Evolutionary conservation across 345 rosid genomes (phyloP).

Genomic region (Bruguiera gymnorhiza): DNA sequence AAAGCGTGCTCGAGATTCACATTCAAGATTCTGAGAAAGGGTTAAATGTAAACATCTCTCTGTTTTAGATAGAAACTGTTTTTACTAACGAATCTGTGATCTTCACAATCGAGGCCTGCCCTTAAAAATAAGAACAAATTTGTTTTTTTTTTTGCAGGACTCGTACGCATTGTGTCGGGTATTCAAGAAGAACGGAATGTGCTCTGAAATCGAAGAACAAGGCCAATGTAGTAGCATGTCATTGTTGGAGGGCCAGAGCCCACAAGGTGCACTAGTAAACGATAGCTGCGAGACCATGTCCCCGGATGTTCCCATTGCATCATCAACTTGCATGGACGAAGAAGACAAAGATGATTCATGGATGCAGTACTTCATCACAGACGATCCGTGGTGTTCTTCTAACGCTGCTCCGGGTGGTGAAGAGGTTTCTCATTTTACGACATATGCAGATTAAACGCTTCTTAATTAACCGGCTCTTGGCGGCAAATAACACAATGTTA

Average conservation of each 20-base stretch:
- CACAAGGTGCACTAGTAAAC: conserved; percentile 15
- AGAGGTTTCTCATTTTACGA: conserved; percentile 9
- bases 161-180: conserved; percentile 90
- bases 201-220: conserved; percentile 63
- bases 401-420: conserved; percentile 19
- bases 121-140: background rate
- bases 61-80: background rate
- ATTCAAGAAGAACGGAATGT: conserved; percentile 86
- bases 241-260: conserved; percentile 46
- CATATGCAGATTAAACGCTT: background rate
- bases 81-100: background rate
- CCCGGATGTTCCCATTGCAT: conserved; percentile 57
- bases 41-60: too few relatives aligned
- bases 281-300: conserved; percentile 61
- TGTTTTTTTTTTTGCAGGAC: conserved; percentile 41
- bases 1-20: fast-evolving
- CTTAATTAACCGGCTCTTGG: background rate
- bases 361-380: conserved; percentile 91
- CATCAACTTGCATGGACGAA: conserved; percentile 52
- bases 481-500: background rate
- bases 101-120: too few relatives aligned
- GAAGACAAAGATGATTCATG: conserved; percentile 92
- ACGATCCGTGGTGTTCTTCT: conserved; percentile 78
- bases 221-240: conserved; percentile 43
- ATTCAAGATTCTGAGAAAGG: too few relatives aligned